Base-by-base conservation (phyloP, 495 filamentous ascomycete genomes). In the Penicillium waksmanii region DNA sequence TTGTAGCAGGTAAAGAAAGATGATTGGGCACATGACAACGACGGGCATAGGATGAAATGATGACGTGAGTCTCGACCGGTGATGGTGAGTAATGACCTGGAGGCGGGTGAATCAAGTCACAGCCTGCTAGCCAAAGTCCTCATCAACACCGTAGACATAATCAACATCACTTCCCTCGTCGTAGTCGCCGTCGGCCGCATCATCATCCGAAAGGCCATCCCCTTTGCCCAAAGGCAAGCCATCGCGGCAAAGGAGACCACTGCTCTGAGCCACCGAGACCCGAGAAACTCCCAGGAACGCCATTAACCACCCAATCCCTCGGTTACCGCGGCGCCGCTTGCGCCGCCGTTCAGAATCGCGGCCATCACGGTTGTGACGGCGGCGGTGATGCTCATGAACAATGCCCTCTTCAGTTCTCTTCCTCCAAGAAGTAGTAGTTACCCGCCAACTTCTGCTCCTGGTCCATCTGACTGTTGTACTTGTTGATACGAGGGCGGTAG, bases 341-440 rank as follows among this genome's bases (percentile, higher is more conserved):
- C 64, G 74, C 60, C 74, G 72, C 62, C 63, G 70, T 68, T 75
- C 59, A 65, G 69, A 74, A 61, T 78, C 77, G 64, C 76, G 73
- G 58, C 66, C 74, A 73, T 79, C 74, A 73, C 68, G 55, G 54
- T 63, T 63, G 62, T 73, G 71, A 76, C 56, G 75, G 47, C 72
- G 69, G 70, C 74, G 80, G 65, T 76, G 61, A 67, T 75, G 65
- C 60, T 82, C 74, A 63, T 75, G 66, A 66, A 77, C 66, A 65
- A 85, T 65, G 79, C 78, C 83, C 79, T 80, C 77, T 88, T 94
- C 83, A 94, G 80, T 80, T 88, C 75, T 92, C 86, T 66, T 96
- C 93, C 73, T 97, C 93, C 73, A 96, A 75, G 89, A 96, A 97
- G 88, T 95, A 96, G 80, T 89, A 98, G 77, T 97, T 98, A 61